Evolutionary conservation across 441 rosid genomes (phyloP).

Genomic region (Corymbia citriodora): DNA sequence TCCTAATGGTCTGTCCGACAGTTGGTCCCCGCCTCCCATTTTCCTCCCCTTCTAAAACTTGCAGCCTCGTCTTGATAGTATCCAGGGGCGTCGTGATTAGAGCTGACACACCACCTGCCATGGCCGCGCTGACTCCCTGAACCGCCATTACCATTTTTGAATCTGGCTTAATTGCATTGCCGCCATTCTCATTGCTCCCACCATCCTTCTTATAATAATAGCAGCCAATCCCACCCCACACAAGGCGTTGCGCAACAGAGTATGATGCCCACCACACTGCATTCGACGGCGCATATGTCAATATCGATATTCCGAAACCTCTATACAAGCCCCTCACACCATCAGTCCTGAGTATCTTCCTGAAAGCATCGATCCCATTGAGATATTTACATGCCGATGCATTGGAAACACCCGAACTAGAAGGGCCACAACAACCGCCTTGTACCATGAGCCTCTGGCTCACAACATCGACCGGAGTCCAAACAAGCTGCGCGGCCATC

Average conservation of each 20-base stretch:
- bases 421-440: constrained; percentile 22
- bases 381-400: constrained; percentile 38
- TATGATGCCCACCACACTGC: constrained; percentile 92
- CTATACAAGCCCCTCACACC: constrained; percentile 79
- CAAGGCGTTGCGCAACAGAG: constrained; percentile 49
- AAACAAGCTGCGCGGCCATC: constrained; percentile 74
- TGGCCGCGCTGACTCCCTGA: constrained; percentile 79
- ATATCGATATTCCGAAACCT: constrained; percentile 79
- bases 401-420: constrained; percentile 4
- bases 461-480: constrained; percentile 88
- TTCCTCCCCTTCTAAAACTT: constrained; percentile 62
- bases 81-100: constrained; percentile 84
- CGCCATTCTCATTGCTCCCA: constrained; percentile 4
- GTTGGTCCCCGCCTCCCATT: constrained; percentile 63
- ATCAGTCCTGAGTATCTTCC: constrained; percentile 54
- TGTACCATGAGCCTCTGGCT: constrained; percentile 93
- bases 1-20: constrained; percentile 57
- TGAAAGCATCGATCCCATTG: constrained; percentile 69
- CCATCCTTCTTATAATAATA: constrained; percentile 21
- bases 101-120: constrained; percentile 85
- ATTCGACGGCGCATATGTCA: constrained; percentile 87
- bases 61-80: constrained; percentile 83
- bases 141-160: constrained; percentile 59
- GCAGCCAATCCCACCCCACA: constrained; percentile 52
- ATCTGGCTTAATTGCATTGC: constrained; percentile 39